phyloP scores from a whole-genome alignment of 2,329 filamentous ascomycete genomes.

The Biscogniauxia sp. region DNA sequence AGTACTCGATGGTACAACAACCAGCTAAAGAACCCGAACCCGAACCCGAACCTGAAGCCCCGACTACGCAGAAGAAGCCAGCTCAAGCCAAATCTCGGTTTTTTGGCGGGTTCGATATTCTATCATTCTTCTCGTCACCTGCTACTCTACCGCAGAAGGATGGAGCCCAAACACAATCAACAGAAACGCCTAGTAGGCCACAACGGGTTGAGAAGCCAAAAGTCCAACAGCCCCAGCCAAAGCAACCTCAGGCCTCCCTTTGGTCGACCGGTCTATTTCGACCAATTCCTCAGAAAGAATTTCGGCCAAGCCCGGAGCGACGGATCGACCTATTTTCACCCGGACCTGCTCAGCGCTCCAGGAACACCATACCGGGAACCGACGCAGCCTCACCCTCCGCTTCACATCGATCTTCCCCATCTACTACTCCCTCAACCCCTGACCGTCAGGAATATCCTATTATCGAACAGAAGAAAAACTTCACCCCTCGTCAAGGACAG shows the following conservation, averaged over 20 bases:
- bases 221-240: conserved; percentile 18
- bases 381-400: conserved; percentile 20
- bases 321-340: conserved; percentile 39
- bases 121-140: conserved; percentile 59
- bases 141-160: conserved; percentile 38
- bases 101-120: conserved; percentile 44
- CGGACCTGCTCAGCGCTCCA: conserved; percentile 20
- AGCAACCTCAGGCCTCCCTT: conserved; percentile 25
- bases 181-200: conserved; percentile 8
- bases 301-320: conserved; percentile 32
- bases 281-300: conserved; percentile 35
- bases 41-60: conserved; percentile 1
- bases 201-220: conserved; percentile 13
- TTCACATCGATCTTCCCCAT: conserved; percentile 4
- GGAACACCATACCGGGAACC: conserved; percentile 27
- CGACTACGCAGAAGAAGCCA: conserved; percentile 22
- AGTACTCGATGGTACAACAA: conserved; percentile 45
- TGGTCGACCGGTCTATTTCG: conserved; percentile 33
- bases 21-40: conserved; percentile 12
- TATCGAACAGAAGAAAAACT: conserved; percentile 48
- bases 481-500: conserved; percentile 43
- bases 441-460: conserved; percentile 34
- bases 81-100: conserved; percentile 23
- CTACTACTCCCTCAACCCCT: conserved; percentile 8
- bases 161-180: conserved; percentile 9